Base-by-base conservation (phyloP, 331 rosid species). In the Malus hybrid region DNA sequence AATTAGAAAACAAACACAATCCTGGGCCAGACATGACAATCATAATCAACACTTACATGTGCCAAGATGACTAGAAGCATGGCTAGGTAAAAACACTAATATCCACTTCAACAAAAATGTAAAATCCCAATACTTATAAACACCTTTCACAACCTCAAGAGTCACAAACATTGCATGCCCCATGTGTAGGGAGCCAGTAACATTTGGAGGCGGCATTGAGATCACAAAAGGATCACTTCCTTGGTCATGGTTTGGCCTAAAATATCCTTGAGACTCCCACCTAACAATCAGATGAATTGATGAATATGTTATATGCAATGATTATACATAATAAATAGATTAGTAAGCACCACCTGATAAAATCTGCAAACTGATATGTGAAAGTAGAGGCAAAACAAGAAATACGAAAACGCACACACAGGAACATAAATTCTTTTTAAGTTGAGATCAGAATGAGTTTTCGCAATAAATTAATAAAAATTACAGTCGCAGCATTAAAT, bases 131-230 rank as follows among this genome's bases (percentile, higher is more conserved):
- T 9, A 39, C 67, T 1, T 7, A 75, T 54, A 11, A 82, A 61
- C 29, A 77, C 65, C 65, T 13, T 75, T 52, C 61, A 78, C 81
- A 80, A 93, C 98, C 98, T 93, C 98, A 74, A 93, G 97, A 29
- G 98, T 90, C 83, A 93, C 98, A 70, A 93, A 93, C 98, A 93
- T 93, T 1, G 98, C 98, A 73, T 93, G 98, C 33, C 98, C 98
- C 98, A 93, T 93, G 84, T 93, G 98, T 83, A 93, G 85, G 19
- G 97, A 93, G 63, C 98, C 98, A 10, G 98, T 93, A 74, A 93
- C 98, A 87, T 93, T 93, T 46, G 98, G 97, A 79, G 98, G 98
- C 3, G 98, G 98, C 98, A 93, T 93, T 54, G 96, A 79, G 79
- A 91, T 86, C 72, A 91, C 98, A 81, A 91, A 93, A 44, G 98